These are phyloP conservation scores for Auriscalpium orientale DNA, from an alignment of 768 basidiomycete species.

Conservation along the genomic window DNA sequence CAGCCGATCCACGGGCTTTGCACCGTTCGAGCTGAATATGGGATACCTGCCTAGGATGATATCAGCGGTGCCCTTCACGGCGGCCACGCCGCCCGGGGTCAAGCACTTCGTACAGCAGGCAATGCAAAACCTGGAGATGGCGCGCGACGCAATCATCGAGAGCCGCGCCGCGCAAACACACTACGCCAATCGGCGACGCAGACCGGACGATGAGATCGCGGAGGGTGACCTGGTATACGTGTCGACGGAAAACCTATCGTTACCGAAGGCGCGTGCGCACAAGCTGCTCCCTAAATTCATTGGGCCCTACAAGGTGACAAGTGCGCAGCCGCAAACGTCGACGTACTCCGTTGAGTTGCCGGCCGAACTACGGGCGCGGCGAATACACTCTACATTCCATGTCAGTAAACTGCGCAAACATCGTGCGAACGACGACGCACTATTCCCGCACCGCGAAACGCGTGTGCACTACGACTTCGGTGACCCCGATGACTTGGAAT, in stretches of 20 bases:
- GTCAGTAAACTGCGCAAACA: neutral
- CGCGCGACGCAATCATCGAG: neutral
- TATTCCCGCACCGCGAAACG: neutral
- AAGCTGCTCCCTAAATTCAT: neutral
- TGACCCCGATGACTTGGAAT: neutral
- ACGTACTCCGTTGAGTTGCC: neutral
- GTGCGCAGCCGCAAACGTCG: neutral
- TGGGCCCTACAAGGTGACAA: neutral
- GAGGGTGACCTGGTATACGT: neutral
- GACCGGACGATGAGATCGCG: neutral
- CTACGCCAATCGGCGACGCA: neutral
- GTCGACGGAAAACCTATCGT: neutral
- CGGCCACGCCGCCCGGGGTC: neutral
- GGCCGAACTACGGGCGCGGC: neutral
- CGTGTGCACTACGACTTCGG: neutral
- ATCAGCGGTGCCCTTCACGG: neutral
- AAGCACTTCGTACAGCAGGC: neutral
- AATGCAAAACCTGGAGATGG: neutral
- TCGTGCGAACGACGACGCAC: neutral
- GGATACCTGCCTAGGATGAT: neutral
- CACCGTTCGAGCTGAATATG: neutral
- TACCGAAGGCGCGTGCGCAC: neutral
- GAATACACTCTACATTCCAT: neutral
- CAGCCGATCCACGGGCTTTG: neutral
- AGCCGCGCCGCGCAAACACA: neutral